These are phyloP conservation scores for Halophytophthora polymorphica DNA, from an alignment of 352 stramenopile genomes.

Conservation along the genomic window DNA sequence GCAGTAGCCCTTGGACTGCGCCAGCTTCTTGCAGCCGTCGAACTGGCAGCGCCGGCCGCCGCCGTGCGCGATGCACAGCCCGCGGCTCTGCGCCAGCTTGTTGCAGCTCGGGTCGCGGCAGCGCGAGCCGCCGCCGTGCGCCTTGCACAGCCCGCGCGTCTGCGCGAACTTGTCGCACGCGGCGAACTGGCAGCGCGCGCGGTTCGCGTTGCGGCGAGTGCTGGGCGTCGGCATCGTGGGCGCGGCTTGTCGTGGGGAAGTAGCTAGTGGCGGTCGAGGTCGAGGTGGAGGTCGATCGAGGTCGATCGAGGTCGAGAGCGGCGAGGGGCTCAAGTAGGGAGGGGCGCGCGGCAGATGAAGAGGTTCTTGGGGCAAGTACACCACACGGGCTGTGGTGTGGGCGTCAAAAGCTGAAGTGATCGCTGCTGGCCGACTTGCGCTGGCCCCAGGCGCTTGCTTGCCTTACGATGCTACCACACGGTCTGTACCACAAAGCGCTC, in stretches of 20 bases:
- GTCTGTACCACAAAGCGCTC: no score
- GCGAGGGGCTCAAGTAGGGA: no score
- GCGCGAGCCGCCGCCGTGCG: constrained; percentile 76
- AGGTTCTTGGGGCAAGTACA: no score
- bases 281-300: neutral
- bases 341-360: no score
- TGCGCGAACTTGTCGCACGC: constrained; percentile 86
- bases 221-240: constrained; percentile 32
- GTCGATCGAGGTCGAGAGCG: no score
- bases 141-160: constrained; percentile 77
- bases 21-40: constrained; percentile 67
- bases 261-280: constrained; percentile 15
- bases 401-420: no score
- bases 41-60: constrained; percentile 73
- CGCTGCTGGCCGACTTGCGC: no score
- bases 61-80: constrained; percentile 77
- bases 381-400: no score
- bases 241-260: constrained; percentile 18
- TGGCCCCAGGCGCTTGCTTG: no score
- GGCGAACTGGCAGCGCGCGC: constrained; percentile 66
- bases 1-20: constrained; percentile 79
- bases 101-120: constrained; percentile 75
- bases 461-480: no score
- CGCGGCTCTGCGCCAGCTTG: constrained; percentile 78
- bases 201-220: constrained; percentile 62